Conservation (phyloP, 1,284 basidiomycete species). For the Chalciporus piperatoides region DNA sequence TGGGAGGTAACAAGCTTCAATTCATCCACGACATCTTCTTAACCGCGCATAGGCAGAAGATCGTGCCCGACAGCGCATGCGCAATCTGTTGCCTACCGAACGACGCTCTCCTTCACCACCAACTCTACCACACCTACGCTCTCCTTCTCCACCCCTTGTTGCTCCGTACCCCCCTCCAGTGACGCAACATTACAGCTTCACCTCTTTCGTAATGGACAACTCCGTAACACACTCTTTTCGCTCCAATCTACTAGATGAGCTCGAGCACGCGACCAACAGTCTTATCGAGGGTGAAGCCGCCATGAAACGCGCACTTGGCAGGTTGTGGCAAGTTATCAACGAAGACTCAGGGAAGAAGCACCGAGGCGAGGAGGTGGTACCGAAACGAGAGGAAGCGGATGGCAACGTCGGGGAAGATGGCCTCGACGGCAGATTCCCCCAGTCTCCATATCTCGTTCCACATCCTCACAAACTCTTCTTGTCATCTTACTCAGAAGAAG, state of each 20-base stretch:
- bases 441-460: conserved; percentile 63
- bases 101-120: conserved; percentile 57
- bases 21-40: conserved; percentile 13
- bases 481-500: conserved; percentile 42
- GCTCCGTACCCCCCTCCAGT: conserved; percentile 69
- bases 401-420: conserved; percentile 50
- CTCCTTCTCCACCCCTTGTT: conserved; percentile 54
- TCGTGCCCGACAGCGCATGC: conserved; percentile 73
- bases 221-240: conserved; percentile 79
- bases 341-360: conserved; percentile 51
- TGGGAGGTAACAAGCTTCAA: conserved; percentile 60
- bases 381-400: conserved; percentile 66
- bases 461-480: conserved; percentile 66
- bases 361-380: conserved; percentile 42
- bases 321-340: conserved; percentile 73
- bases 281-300: conserved; percentile 75
- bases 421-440: conserved; percentile 47
- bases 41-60: conserved; percentile 61
- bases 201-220: conserved; percentile 81
- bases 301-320: conserved; percentile 66
- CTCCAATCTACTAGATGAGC: conserved; percentile 67
- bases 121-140: conserved; percentile 53
- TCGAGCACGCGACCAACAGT: conserved; percentile 72
- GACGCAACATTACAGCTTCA: conserved; percentile 64
- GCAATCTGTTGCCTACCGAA: conserved; percentile 56